Percentiles rank a stretch among this genome's conserved stretches.
phyloP scores from a whole-genome alignment of 352 stramenopile species.

The Globisporangium solare region DNA sequence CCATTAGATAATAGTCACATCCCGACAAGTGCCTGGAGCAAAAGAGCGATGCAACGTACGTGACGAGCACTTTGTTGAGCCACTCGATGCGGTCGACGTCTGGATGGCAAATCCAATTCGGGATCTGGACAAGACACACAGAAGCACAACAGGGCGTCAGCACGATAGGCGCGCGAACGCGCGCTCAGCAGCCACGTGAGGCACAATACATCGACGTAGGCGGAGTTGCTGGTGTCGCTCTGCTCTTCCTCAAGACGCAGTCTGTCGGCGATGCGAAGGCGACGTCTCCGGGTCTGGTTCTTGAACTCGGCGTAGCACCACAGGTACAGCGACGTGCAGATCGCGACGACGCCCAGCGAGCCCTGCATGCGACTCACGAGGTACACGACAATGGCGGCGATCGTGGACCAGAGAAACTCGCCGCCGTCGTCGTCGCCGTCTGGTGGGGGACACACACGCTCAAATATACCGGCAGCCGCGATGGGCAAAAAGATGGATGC shows the following conservation, averaged over 20 bases:
- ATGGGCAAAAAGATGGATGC: slow-evolving; percentile 63
- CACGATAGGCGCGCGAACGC: no score
- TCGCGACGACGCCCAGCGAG: slow-evolving; percentile 37
- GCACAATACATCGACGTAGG: slow-evolving; percentile 22
- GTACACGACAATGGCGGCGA: slow-evolving; percentile 32
- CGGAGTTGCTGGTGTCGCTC: slow-evolving; percentile 16
- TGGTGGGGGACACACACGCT: slow-evolving; percentile 19
- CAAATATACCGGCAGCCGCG: slow-evolving; percentile 35
- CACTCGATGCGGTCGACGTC: slow-evolving; percentile 74
- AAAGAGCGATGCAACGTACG: slow-evolving; percentile 14
- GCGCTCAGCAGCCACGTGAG: neutral
- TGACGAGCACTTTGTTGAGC: slow-evolving; percentile 72
- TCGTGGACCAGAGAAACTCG: slow-evolving; percentile 26
- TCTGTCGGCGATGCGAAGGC: slow-evolving; percentile 18
- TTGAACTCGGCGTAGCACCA: slow-evolving; percentile 63
- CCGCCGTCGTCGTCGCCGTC: slow-evolving; percentile 8
- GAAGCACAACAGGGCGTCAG: neutral
- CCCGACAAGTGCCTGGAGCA: slow-evolving; percentile 1
- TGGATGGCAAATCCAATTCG: slow-evolving; percentile 49
- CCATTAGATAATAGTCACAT: neutral
- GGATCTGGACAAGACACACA: slow-evolving; percentile 20
- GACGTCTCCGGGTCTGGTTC: slow-evolving; percentile 20
- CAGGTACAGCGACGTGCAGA: slow-evolving; percentile 33
- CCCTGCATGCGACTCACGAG: slow-evolving; percentile 29
- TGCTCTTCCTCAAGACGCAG: slow-evolving; percentile 20